Percentiles rank a stretch among this genome's conserved stretches.
Conservation (phyloP, 202 grass and related monocot genomes). For the Musa balbisiana region DNA sequence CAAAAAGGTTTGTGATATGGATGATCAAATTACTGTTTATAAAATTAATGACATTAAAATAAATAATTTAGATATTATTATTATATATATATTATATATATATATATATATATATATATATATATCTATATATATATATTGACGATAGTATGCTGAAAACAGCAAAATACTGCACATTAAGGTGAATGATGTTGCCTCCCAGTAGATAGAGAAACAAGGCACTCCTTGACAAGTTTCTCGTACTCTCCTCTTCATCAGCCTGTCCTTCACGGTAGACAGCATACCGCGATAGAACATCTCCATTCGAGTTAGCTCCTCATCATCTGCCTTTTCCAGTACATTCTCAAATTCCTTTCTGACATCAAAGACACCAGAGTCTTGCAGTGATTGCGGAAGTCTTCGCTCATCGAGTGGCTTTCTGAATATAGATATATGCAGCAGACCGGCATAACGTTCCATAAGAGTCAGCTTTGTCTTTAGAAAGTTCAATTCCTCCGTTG, state of each 20-base stretch:
- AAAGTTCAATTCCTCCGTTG: conserved; percentile 48
- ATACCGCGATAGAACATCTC: conserved; percentile 81
- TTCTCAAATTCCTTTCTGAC: conserved; percentile 84
- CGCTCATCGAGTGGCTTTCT: conserved; percentile 67
- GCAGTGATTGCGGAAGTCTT: conserved; percentile 47
- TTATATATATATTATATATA: no score
- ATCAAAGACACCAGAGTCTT: conserved; percentile 68
- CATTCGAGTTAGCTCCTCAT: conserved; percentile 62
- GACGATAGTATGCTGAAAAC: no score
- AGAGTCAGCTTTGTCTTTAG: conserved; percentile 57
- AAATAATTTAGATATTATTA: no score
- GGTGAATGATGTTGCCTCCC: conserved; percentile 23
- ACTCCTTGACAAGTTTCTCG: conserved; percentile 69
- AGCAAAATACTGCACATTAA: background rate
- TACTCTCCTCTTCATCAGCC: conserved; percentile 70
- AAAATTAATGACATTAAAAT: no score
- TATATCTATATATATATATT: background rate
- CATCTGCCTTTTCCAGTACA: conserved; percentile 52
- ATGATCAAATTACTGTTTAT: background rate
- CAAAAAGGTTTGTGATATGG: background rate
- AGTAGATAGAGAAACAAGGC: conserved; percentile 48
- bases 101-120: no score
- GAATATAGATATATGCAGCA: conserved; percentile 92
- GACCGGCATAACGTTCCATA: conserved; percentile 79
- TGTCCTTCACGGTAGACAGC: conserved; percentile 82